These are phyloP conservation scores for Boletus vermiculosoides DNA, from an alignment of 768 basidiomycete species.

Conservation along the genomic window DNA sequence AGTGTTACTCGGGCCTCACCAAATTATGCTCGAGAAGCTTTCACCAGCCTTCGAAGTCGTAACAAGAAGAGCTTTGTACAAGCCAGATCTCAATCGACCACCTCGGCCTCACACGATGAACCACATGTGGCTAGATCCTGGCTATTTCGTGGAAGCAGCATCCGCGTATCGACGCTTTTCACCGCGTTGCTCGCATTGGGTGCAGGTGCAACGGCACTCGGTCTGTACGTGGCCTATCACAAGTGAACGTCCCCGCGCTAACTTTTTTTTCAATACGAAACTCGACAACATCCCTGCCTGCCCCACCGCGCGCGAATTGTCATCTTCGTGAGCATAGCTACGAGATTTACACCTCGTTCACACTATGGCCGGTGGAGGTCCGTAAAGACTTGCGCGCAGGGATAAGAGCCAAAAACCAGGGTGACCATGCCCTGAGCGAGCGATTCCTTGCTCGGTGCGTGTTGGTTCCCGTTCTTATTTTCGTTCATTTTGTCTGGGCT, in stretches of 20 bases:
- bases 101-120: not conserved
- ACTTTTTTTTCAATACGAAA: not conserved
- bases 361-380: conserved; percentile 65
- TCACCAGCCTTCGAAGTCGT: not conserved
- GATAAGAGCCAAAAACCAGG: conserved; percentile 58
- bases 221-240: conserved; percentile 36
- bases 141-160: conserved; percentile 11
- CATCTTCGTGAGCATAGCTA: conserved; percentile 37
- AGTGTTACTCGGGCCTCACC: not conserved
- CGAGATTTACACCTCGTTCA: conserved; percentile 54
- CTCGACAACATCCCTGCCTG: not conserved
- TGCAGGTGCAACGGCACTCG: conserved; percentile 42
- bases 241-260: not conserved
- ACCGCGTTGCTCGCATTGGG: conserved; percentile 37
- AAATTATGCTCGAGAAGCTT: not conserved
- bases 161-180: conserved; percentile 43
- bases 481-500: not conserved
- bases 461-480: not conserved
- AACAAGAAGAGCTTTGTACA: not conserved
- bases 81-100: conserved; percentile 12
- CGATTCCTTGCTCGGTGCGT: conserved; percentile 54
- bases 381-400: conserved; percentile 64
- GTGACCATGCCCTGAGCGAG: conserved; percentile 50
- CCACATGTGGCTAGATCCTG: not conserved
- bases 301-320: not conserved